Percentiles rank a stretch among this genome's conserved stretches.
phyloP scores from a whole-genome alignment of 768 basidiomycete genomes.

The Amanita rubescens region DNA sequence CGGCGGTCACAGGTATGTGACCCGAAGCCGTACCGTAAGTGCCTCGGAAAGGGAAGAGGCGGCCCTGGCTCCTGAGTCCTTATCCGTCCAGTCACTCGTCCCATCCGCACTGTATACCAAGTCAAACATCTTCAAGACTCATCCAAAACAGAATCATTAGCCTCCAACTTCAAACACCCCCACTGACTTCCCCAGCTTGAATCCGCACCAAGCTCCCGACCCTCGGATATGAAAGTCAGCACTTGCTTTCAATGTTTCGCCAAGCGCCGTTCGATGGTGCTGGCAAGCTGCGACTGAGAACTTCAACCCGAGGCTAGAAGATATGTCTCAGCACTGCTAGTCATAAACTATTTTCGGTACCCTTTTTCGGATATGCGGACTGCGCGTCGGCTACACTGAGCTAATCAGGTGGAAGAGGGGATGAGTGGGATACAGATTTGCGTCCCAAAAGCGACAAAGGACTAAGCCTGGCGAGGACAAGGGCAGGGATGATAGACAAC shows the following conservation, averaged over 20 bases:
- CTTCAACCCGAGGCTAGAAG: constrained; percentile 81
- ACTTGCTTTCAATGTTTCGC: constrained; percentile 74
- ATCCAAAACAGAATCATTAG: constrained; percentile 47
- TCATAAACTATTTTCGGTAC: constrained; percentile 88
- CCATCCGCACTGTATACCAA: constrained; percentile 70
- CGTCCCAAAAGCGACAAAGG: too few relatives aligned
- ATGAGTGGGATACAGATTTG: constrained; percentile 32
- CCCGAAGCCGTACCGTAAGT: too few relatives aligned
- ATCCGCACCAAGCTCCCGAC: constrained; percentile 51
- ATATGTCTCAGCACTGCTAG: constrained; percentile 78
- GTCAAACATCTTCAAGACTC: constrained; percentile 62
- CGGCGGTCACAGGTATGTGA: too few relatives aligned
- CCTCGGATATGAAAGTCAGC: constrained; percentile 74
- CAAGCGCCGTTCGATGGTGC: constrained; percentile 81
- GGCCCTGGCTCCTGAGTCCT: constrained; percentile 47
- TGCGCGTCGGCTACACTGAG: constrained; percentile 63
- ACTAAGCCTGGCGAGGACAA: too few relatives aligned
- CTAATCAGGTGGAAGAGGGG: constrained; percentile 57
- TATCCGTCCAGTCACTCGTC: constrained; percentile 57
- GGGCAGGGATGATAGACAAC: too few relatives aligned
- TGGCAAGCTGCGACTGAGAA: constrained; percentile 65
- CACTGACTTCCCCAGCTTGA: neutral
- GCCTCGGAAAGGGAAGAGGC: too few relatives aligned
- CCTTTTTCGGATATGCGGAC: constrained; percentile 59
- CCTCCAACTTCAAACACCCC: constrained; percentile 25